Base-by-base conservation (phyloP, 306 rosid species). In the Lathyrus sativus region DNA sequence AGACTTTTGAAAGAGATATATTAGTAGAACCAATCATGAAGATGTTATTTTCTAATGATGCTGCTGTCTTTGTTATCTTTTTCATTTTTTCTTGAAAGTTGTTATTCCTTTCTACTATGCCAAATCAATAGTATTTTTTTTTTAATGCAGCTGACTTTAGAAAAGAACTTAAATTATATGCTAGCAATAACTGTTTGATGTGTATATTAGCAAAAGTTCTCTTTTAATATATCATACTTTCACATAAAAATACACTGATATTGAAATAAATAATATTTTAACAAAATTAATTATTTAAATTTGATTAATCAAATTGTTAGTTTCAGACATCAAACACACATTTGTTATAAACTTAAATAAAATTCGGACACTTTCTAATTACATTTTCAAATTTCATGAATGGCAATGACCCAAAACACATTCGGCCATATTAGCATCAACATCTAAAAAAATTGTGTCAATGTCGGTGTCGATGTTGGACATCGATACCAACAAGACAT, bases 101-200 rank as follows among this genome's bases (percentile, higher is more conserved):
- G 6, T 43, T 76, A 73, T 76, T 81, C 75, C 43, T 72, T 73
- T 65, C 17, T 17, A 29, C 38, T 62, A 72, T 58, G 71, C 53
- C 54, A 72, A 65, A 45, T 53, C 61, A 55, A 65, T 73, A 49
- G 46, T 71, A 49, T 38, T 65, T 59, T 65, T n/a, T n/a, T 59
- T 75, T 28, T 65, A 61, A 71, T 76, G 77, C 74, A 73, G 60
- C 69, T 50, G 62, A 80, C 74, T 58, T 81, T 74, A n/a, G 67
- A 68, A 76, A 44, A 63, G 61, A 64, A 60, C 63, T 64, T 9
- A 41, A 33, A 56, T 3, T 10, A 48, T 42, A 62, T 62, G 58
- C 26, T 55, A 76, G 19, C 22, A 51, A 50, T 31, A 17, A 45
- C 19, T 72, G 29, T 33, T 62, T 42, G 18, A 67, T 67, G 50